Conservation (phyloP, 2,329 filamentous ascomycete genomes). For the Aspergillus fijiensis region DNA sequence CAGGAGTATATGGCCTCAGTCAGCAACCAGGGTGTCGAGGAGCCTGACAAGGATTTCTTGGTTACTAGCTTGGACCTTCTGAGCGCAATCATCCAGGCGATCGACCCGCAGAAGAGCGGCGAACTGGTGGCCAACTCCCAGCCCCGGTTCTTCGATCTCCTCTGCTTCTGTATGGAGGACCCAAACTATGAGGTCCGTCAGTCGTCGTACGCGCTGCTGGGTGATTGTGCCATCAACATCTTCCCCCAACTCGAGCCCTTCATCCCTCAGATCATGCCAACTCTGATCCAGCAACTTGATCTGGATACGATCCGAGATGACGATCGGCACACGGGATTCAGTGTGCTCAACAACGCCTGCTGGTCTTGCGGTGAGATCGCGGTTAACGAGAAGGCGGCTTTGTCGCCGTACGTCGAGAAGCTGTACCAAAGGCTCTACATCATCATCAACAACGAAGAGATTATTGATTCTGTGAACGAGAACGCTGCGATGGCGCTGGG, state of each 20-base stretch:
- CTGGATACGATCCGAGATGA: slow-evolving; percentile 74
- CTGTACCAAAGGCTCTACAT: slow-evolving; percentile 74
- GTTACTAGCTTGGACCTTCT: slow-evolving; percentile 92
- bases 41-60: slow-evolving; percentile 93
- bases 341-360: slow-evolving; percentile 96
- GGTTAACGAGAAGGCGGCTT: slow-evolving; percentile 68
- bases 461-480: slow-evolving; percentile 83
- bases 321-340: slow-evolving; percentile 79
- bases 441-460: slow-evolving; percentile 80
- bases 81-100: slow-evolving; percentile 87
- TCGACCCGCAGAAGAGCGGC: slow-evolving; percentile 71
- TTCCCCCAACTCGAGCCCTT: slow-evolving; percentile 76
- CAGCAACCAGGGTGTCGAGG: slow-evolving; percentile 67
- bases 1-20: slow-evolving; percentile 73
- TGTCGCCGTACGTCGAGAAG: slow-evolving; percentile 74
- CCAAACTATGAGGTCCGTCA: slow-evolving; percentile 88
- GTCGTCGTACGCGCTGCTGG: slow-evolving; percentile 90
- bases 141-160: slow-evolving; percentile 83
- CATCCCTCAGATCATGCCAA: slow-evolving; percentile 69
- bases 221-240: slow-evolving; percentile 91
- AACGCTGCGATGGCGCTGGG: slow-evolving; percentile 94
- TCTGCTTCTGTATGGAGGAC: slow-evolving; percentile 91
- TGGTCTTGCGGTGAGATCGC: slow-evolving; percentile 95
- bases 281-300: slow-evolving; percentile 85
- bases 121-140: slow-evolving; percentile 73